Evolutionary conservation across 2,329 filamentous ascomycete genomes (phyloP), one percentile per base, ranked within the genome.

Genomic region (Lomentospora prolificans): DNA sequence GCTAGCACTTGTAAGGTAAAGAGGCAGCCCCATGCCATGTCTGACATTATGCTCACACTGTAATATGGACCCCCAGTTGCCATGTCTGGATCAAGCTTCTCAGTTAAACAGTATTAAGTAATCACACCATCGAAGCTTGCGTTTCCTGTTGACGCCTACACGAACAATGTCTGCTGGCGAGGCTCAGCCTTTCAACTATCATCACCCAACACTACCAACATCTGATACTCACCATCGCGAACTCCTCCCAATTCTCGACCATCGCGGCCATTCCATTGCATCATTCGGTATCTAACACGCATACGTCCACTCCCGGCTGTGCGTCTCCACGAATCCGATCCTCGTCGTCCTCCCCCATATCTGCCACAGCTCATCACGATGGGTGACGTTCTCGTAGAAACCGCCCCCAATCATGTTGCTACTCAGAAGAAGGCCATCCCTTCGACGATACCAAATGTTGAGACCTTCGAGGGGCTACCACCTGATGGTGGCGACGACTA

Each of bases 401-500:
- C 81, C 74, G 84, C 89, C 67, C 78, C 80, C 70, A 87, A 84
- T 78, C 81, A 78, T 63, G 76, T 85, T 71, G 80, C 84, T 68
- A 85, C 87, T 70, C 87, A 90, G 74, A 91, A 87, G 78, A 95
- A 90, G 78, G 77, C 85, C 67, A 79, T 84, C 65, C 83, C 86
- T 53, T 87, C 86, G 60, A 85, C 86, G 66, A 94, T 96, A 73
- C 88, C 90, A 41, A 92, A 89, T 71, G 86, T 96, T 72, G 90
- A 96, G 69, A 86, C 87, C 63, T 84, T 96, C 61, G 92, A 96
- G 72, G 90, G 90, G 58, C 77, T 90, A 59, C 81, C 84, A 14
- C 83, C 82, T 56, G 90, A 96, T 66, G 86, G 85, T 52, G 88
- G 84, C 61, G 92, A 97, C 70, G 92, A 97, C 70, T 99, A 99